These are phyloP conservation scores for Jimgerdemannia flammicorona DNA, from an alignment of 192 early-diverging fungal species.

Conservation along the genomic window DNA sequence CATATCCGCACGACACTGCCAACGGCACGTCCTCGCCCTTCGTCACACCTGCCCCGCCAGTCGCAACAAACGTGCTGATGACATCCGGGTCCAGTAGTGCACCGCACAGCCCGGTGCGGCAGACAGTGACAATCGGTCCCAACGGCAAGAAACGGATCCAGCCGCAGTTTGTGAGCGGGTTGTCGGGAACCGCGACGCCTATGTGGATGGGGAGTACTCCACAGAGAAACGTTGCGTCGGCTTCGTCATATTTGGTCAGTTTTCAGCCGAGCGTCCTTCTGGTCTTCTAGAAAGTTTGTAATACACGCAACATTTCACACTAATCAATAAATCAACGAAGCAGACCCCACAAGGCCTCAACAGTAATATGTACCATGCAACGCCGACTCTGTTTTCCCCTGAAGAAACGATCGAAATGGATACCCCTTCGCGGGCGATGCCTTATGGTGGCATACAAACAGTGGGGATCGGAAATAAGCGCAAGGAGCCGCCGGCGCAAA, in stretches of 20 bases:
- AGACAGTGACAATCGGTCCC: conserved; percentile 64
- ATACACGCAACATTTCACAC: no score
- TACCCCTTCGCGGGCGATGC: neutral
- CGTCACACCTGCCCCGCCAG: neutral
- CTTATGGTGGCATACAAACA: conserved; percentile 29
- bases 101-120: conserved; percentile 20
- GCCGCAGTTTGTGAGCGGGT: conserved; percentile 30
- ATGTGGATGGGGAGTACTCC: neutral
- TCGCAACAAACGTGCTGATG: neutral
- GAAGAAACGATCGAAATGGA: neutral
- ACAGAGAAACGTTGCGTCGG: neutral
- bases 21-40: neutral
- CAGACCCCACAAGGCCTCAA: neutral
- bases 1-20: no score
- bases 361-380: neutral
- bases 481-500: conserved; percentile 15
- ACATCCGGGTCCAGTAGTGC: neutral
- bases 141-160: conserved; percentile 85
- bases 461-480: conserved; percentile 45
- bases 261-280: no score
- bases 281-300: no score
- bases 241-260: neutral
- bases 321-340: no score
- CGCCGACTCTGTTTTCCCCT: neutral
- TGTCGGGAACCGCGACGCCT: neutral